Evolutionary conservation across 495 filamentous ascomycete species (phyloP), one percentile per base, ranked within the genome.

Genomic region (Penicillium salamii): DNA sequence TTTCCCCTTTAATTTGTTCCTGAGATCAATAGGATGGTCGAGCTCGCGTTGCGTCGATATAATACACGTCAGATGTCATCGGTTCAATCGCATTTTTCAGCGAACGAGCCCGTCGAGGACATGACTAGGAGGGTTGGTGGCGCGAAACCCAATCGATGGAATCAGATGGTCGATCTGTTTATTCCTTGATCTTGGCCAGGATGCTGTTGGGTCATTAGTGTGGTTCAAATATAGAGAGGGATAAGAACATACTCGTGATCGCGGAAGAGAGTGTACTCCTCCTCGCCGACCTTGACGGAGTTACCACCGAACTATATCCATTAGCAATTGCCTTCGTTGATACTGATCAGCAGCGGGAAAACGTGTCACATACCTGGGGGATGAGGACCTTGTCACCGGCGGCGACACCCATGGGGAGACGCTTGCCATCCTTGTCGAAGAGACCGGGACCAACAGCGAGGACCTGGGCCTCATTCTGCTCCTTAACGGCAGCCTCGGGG

Each of bases 401-500:
- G 58, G 70, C 50, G 55, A 97, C 93, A 62, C 88, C 85, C 75
- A 89, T 87, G 55, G 84, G 76, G 51, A 96, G 70, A 51, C 89
- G 81, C 78, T 92, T 86, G 50, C 93, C 93, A 42, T 97, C 87
- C 69, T 84, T 87, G 75, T 91, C 88, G 42, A 95, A 53, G 9
- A 72, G 82, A 58, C 93, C 93, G 43, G 93, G 95, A 28, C 93
- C 93, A 42, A 97, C 91, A 53, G 93, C 95, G 49, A 99, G 78
- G 52, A 99, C 93, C 71, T 86, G 86, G 56, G 89, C 93, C 80
- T 97, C 93, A 73, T 95, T 96, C 71, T 97, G 82, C 69, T 99
- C 93, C 83, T 99, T 97, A 58, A 97, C 90, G 66, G 84, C 88
- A 66, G 84, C 89, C 79, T 99, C 95, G 51, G 93, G 93, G 54